A percentile compares a stretch with the other conserved stretches of the same genome.
Evolutionary conservation across 768 basidiomycete species (phyloP).

Genomic region (Hortiboletus flavorubellus): DNA sequence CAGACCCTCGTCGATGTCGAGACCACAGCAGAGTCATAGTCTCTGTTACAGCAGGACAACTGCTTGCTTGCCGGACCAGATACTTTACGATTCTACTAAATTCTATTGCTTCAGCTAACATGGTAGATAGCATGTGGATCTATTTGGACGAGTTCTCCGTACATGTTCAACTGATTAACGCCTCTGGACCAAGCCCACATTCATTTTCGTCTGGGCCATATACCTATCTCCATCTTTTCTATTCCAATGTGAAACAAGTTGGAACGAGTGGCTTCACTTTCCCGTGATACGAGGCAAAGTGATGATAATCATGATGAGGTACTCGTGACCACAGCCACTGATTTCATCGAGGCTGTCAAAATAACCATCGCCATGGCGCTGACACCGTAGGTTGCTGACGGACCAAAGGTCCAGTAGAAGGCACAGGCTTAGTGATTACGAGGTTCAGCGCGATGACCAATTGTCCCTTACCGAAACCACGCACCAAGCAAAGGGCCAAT

Average conservation of each 20-base stretch:
- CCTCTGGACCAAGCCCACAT: not conserved
- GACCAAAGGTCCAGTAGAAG: conserved; percentile 86
- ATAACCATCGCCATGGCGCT: conserved; percentile 64
- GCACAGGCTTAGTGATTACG: conserved; percentile 59
- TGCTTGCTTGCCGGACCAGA: conserved; percentile 12
- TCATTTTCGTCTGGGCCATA: not conserved
- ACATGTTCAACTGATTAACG: conserved; percentile 13
- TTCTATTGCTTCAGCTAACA: conserved; percentile 33
- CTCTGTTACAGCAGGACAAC: conserved; percentile 5
- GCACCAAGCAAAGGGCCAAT: conserved; percentile 86
- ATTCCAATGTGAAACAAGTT: conserved; percentile 5
- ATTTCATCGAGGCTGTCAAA: conserved; percentile 56
- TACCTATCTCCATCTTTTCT: not conserved
- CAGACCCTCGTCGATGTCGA: conserved; percentile 31
- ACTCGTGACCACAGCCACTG: conserved; percentile 30
- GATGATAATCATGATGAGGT: conserved; percentile 12
- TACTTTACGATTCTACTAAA: conserved; percentile 28
- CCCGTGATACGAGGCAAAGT: not conserved
- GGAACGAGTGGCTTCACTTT: too few relatives aligned
- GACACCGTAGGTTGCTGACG: conserved; percentile 66
- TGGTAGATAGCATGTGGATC: conserved; percentile 20
- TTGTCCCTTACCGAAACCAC: conserved; percentile 21
- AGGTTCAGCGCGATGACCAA: conserved; percentile 9
- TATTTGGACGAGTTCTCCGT: conserved; percentile 10
- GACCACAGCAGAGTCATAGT: conserved; percentile 20